phyloP scores from a whole-genome alignment of 2,329 filamentous ascomycete genomes.

The Ceratocystis alfenasii region DNA sequence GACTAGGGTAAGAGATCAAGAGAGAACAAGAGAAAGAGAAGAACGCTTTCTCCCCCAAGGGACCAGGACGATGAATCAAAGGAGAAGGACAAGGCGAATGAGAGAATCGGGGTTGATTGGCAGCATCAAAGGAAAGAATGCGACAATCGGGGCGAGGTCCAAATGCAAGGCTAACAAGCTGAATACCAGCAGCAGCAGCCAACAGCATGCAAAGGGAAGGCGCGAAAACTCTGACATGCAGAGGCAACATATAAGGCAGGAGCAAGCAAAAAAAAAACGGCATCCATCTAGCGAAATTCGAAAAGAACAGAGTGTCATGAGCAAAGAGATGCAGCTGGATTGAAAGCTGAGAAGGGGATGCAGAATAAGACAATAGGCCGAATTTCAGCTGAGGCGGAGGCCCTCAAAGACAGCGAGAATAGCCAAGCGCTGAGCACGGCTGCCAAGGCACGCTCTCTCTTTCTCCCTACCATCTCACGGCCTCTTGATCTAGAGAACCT shows the following conservation, averaged over 20 bases:
- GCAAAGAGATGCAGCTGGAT: background rate
- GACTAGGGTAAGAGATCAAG: background rate
- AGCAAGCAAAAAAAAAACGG: background rate
- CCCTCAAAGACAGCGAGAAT: background rate
- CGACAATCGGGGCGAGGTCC: background rate
- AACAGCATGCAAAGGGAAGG: background rate
- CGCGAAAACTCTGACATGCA: background rate
- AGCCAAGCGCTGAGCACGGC: background rate
- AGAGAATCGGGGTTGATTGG: background rate
- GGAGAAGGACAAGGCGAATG: background rate
- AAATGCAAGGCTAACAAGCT: background rate
- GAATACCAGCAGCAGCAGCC: background rate
- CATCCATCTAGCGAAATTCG: background rate
- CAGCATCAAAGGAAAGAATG: background rate
- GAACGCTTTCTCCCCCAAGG: background rate
- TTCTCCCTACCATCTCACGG: no score
- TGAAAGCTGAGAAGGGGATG: background rate
- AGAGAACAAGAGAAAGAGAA: background rate
- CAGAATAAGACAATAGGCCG: background rate
- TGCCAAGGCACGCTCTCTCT: no score
- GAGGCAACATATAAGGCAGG: background rate
- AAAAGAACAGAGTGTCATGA: constrained; percentile 9
- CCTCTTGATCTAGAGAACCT: no score
- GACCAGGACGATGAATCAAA: background rate
- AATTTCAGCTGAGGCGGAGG: background rate